phyloP scores from a whole-genome alignment of 2,329 filamentous ascomycete species.

The Colletotrichum sp. region DNA sequence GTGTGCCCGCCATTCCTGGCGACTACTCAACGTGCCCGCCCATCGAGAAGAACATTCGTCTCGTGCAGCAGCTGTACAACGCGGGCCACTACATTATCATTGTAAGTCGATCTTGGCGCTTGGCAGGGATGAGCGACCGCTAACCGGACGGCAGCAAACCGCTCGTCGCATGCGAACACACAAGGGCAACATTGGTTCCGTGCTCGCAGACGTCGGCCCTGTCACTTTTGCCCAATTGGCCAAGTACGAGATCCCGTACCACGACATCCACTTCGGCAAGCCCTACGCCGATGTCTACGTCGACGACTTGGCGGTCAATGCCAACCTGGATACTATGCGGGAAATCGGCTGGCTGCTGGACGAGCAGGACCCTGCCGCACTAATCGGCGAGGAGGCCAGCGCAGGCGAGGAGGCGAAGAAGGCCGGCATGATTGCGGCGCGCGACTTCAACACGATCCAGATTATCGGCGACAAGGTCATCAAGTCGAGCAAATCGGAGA shows the following conservation, averaged over 20 bases:
- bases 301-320: slow-evolving; percentile 30
- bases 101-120: slow-evolving; percentile 23
- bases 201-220: slow-evolving; percentile 30
- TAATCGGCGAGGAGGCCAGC: slow-evolving; percentile 16
- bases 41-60: slow-evolving; percentile 31
- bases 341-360: slow-evolving; percentile 35
- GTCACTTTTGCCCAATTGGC: slow-evolving; percentile 30
- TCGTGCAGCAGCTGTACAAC: slow-evolving; percentile 32
- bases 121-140: not conserved
- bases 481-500: slow-evolving; percentile 34
- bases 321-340: slow-evolving; percentile 31
- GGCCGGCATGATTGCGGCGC: slow-evolving; percentile 31
- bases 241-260: slow-evolving; percentile 31
- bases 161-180: slow-evolving; percentile 32
- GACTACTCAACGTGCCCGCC: slow-evolving; percentile 34
- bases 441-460: slow-evolving; percentile 35
- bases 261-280: slow-evolving; percentile 34
- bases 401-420: slow-evolving; percentile 25
- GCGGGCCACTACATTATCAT: slow-evolving; percentile 35
- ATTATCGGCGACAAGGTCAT: slow-evolving; percentile 33
- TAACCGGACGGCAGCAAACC: slow-evolving; percentile 25
- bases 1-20: slow-evolving; percentile 28
- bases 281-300: slow-evolving; percentile 35
- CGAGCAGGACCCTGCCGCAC: slow-evolving; percentile 22
- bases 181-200: slow-evolving; percentile 30